A percentile compares a stretch with the other conserved stretches of the same genome.
These are phyloP conservation scores for Sugiyamaella neomexicana DNA, from an alignment of 1,139 yeast species.

Conservation along the genomic window DNA sequence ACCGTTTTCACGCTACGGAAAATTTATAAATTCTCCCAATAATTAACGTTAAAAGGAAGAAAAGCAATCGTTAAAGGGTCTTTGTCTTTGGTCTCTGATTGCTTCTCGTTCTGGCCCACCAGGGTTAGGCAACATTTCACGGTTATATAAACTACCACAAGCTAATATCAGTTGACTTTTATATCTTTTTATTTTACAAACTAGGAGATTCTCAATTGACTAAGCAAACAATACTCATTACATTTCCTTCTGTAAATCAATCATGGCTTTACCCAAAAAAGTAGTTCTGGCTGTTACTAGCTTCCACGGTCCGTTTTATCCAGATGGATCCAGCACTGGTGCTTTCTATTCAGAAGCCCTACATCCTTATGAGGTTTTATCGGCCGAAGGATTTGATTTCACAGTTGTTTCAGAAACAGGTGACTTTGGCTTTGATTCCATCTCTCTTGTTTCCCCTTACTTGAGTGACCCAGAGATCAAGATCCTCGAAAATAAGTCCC, in stretches of 20 bases:
- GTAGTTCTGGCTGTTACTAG: constrained; percentile 56
- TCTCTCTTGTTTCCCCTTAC: constrained; percentile 47
- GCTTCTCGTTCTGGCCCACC: not conserved
- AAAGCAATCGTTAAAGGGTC: too few species aligned
- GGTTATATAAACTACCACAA: not conserved
- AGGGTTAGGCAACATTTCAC: not conserved
- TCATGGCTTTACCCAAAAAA: constrained; percentile 33
- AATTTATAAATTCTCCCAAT: too few species aligned
- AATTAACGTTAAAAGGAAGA: too few species aligned
- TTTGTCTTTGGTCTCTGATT: too few species aligned
- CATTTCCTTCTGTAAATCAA: not conserved
- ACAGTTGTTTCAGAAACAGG: constrained; percentile 61
- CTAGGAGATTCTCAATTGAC: not conserved
- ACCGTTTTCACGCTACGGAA: too few species aligned
- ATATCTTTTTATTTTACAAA: not conserved
- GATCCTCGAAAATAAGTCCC: constrained; percentile 43
- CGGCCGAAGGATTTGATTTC: constrained; percentile 51
- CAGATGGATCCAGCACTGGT: constrained; percentile 58
- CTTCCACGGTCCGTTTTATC: constrained; percentile 52
- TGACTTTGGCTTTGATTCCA: constrained; percentile 54
- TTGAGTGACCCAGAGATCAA: constrained; percentile 49
- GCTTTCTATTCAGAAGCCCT: constrained; percentile 56
- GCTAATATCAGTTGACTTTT: not conserved
- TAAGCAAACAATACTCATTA: not conserved
- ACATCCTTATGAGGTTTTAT: constrained; percentile 55